phyloP scores from a whole-genome alignment of 2,329 filamentous ascomycete species.

The Massarina eburnea region DNA sequence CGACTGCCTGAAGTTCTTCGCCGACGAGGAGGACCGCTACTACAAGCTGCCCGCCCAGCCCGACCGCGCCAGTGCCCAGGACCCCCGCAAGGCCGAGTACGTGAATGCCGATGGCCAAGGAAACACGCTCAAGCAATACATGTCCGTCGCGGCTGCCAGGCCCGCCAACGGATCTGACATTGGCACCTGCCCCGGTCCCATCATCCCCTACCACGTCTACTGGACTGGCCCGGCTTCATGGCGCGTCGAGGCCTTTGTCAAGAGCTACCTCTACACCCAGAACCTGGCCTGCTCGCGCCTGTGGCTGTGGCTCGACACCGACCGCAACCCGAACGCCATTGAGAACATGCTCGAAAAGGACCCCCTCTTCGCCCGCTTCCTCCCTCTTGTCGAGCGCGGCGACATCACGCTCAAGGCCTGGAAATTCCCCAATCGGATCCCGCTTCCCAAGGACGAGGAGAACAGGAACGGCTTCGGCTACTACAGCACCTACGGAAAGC shows the following conservation, averaged over 20 bases:
- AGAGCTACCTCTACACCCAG: slow-evolving; percentile 59
- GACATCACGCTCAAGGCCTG: slow-evolving; percentile 56
- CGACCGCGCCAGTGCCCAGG: slow-evolving; percentile 45
- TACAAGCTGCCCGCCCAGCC: slow-evolving; percentile 49
- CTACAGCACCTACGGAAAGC: slow-evolving; percentile 51
- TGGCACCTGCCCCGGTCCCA: slow-evolving; percentile 58
- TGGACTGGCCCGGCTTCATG: slow-evolving; percentile 61
- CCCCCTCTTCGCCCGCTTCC: slow-evolving; percentile 55
- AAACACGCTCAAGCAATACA: slow-evolving; percentile 43
- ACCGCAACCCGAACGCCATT: slow-evolving; percentile 54
- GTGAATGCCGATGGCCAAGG: slow-evolving; percentile 45
- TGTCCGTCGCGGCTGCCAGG: slow-evolving; percentile 39
- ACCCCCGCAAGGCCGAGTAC: slow-evolving; percentile 48
- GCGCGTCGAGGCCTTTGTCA: slow-evolving; percentile 59
- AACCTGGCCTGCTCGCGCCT: slow-evolving; percentile 58
- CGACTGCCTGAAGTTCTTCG: slow-evolving; percentile 56
- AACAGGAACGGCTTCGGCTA: slow-evolving; percentile 53
- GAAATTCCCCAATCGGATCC: slow-evolving; percentile 57
- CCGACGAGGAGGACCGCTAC: slow-evolving; percentile 53
- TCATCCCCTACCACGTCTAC: slow-evolving; percentile 59
- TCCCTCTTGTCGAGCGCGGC: slow-evolving; percentile 56
- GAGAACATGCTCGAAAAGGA: slow-evolving; percentile 55
- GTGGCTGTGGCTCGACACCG: slow-evolving; percentile 58
- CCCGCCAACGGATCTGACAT: slow-evolving; percentile 44
- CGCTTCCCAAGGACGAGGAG: slow-evolving; percentile 52